A percentile compares a stretch with the other conserved stretches of the same genome.
These are phyloP conservation scores for Zasmidium cellare DNA, from an alignment of 2,329 filamentous ascomycete species.

Conservation along the genomic window DNA sequence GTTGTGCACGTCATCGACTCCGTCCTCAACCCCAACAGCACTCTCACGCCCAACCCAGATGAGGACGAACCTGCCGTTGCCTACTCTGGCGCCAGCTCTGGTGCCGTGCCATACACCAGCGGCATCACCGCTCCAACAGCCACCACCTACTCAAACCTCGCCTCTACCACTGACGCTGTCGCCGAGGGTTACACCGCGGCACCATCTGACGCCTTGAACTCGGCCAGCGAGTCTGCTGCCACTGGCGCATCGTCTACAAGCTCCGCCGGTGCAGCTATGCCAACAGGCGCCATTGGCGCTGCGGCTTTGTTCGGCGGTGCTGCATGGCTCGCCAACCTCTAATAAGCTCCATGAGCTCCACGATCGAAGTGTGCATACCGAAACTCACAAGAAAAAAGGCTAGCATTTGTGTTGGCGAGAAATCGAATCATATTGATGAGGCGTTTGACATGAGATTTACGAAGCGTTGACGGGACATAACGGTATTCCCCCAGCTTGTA, in stretches of 20 bases:
- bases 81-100: constrained; percentile 55
- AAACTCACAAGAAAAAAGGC: no score
- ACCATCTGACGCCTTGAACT: constrained; percentile 11
- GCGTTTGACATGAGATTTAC: no score
- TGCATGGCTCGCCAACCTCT: constrained; percentile 29
- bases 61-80: constrained; percentile 49
- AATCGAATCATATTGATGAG: no score
- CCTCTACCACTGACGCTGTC: constrained; percentile 33
- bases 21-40: constrained; percentile 59
- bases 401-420: no score
- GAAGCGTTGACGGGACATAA: no score
- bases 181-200: constrained; percentile 27
- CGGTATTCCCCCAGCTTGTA: no score
- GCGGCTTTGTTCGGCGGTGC: constrained; percentile 51
- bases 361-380: no score
- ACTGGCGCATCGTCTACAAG: constrained; percentile 13
- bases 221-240: constrained; percentile 10
- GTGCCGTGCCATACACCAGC: constrained; percentile 56
- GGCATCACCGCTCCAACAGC: constrained; percentile 51
- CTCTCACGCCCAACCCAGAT: constrained; percentile 42
- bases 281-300: constrained; percentile 46
- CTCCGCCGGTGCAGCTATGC: constrained; percentile 33
- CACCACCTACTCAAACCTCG: constrained; percentile 23
- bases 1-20: constrained; percentile 56
- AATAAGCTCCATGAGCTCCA: neutral